Evolutionary conservation across 108 stramenopile genomes (phyloP).

Genomic region (Fragilaria crotonensis): DNA sequence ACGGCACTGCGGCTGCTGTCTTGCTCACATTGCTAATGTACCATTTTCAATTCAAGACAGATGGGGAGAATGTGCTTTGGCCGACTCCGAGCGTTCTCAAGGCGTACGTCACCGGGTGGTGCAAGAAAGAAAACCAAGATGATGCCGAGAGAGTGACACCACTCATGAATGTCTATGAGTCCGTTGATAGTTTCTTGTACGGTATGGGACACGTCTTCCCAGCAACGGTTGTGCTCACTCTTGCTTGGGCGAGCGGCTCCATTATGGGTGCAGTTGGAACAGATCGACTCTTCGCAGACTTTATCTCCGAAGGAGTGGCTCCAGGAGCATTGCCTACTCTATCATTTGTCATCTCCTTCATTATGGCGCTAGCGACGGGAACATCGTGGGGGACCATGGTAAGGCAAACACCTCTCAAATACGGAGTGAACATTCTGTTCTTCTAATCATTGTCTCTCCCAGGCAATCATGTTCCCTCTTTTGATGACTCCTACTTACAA

Average conservation of each 20-base stretch:
- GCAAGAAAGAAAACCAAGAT: too few species aligned
- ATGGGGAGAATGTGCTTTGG: constrained; percentile 25
- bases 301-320: constrained; percentile 32
- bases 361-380: constrained; percentile 65
- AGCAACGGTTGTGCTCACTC: constrained; percentile 26
- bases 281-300: constrained; percentile 49
- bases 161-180: constrained; percentile 28
- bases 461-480: constrained; percentile 66
- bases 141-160: too few species aligned
- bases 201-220: constrained; percentile 42
- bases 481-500: constrained; percentile 44
- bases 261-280: constrained; percentile 48
- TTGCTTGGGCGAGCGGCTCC: constrained; percentile 56
- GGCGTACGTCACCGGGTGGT: too few species aligned
- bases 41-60: constrained; percentile 39
- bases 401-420: too few species aligned
- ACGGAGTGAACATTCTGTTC: too few species aligned
- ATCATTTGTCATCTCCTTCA: constrained; percentile 42
- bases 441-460: too few species aligned
- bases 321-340: constrained; percentile 42
- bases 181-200: constrained; percentile 33
- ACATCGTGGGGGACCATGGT: constrained; percentile 76
- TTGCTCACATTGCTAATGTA: constrained; percentile 31
- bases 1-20: constrained; percentile 46
- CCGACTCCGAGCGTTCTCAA: too few species aligned